Base-by-base conservation (phyloP, 2,329 filamentous ascomycete genomes). In the Xylariaceae sp. region DNA sequence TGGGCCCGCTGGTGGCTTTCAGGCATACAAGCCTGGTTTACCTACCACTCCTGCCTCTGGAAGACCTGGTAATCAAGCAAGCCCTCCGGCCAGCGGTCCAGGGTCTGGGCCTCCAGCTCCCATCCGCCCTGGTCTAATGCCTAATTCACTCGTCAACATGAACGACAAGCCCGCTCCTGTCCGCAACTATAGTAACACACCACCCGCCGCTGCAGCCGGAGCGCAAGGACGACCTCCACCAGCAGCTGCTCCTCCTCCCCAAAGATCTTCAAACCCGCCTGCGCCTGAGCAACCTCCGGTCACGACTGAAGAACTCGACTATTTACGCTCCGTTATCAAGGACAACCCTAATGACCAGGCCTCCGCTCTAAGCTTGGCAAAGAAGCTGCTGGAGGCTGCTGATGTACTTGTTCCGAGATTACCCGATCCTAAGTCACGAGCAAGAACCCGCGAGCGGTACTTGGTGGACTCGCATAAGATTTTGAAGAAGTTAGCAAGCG, bases 401-500 rank as follows among this genome's bases (percentile, higher is more conserved):
- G 82, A 83, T 11, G 80, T 87, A 5, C 76, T 98, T 1, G 81
- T 89, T 3, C 71, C 78, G 2, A 69, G 69, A 12, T 66, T 83
- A 8, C 73, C 79, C 0, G 87, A 89, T 55, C 84, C 90, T 29
- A 84, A 84, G 57, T 79, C 83, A 7, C 82, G 85, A 20, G 77
- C 80, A 7, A 88, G 93, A 57, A 75, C 83, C 2, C 84, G 89
- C 22, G 92, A 97, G 57, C 84, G 84, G 46, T 97, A 92, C 63
- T 73, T 92, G 14, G 71, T 84, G 54, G 93, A 97, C 61, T 89
- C 89, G 1, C 82, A 93, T 63, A 97, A 96, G 67, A 82, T 91
- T 20, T 72, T 97, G 35, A 96, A 96, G 72, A 96, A 95, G 65
- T 75, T 97, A 8, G 82, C 84, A 6, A 78, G 77, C 40, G 74